Percentiles rank a stretch among this genome's conserved stretches.
Conservation (phyloP, 208 protist species). For the Leptomonas pyrrhocoris region DNA sequence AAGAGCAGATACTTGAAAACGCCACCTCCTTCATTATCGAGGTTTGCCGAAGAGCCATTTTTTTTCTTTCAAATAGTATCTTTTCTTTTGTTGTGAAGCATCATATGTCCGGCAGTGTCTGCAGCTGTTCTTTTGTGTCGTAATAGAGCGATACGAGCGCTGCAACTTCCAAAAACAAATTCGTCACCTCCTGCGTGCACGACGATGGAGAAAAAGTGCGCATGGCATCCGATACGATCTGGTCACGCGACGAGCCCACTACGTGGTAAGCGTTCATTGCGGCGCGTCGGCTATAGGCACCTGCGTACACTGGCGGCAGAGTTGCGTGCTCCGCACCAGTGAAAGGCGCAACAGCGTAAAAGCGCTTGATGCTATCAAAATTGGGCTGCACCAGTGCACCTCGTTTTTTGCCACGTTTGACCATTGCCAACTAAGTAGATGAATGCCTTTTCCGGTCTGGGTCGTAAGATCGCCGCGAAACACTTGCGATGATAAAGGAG, state of each 20-base stretch:
- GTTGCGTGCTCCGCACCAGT: slow-evolving; percentile 45
- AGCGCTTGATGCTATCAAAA: slow-evolving; percentile 80
- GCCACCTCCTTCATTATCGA: too few species aligned
- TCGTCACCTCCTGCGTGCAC: slow-evolving; percentile 71
- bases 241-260: slow-evolving; percentile 67
- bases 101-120: slow-evolving; percentile 40
- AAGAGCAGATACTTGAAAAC: too few species aligned
- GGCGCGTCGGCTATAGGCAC: slow-evolving; percentile 70
- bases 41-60: too few species aligned
- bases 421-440: slow-evolving; percentile 15
- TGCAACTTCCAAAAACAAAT: slow-evolving; percentile 73
- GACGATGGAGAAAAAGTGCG: slow-evolving; percentile 63
- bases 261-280: slow-evolving; percentile 67
- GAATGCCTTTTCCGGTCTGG: too few species aligned
- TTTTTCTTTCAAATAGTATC: not conserved
- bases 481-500: too few species aligned
- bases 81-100: not conserved
- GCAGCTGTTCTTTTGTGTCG: slow-evolving; percentile 68
- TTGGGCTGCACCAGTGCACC: slow-evolving; percentile 56
- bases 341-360: slow-evolving; percentile 65
- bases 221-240: slow-evolving; percentile 77
- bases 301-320: slow-evolving; percentile 59
- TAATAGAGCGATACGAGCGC: slow-evolving; percentile 83
- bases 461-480: too few species aligned
- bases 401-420: slow-evolving; percentile 40